These are phyloP conservation scores for Naegleria gruberi DNA, from an alignment of 208 protist genomes.

Conservation along the genomic window DNA sequence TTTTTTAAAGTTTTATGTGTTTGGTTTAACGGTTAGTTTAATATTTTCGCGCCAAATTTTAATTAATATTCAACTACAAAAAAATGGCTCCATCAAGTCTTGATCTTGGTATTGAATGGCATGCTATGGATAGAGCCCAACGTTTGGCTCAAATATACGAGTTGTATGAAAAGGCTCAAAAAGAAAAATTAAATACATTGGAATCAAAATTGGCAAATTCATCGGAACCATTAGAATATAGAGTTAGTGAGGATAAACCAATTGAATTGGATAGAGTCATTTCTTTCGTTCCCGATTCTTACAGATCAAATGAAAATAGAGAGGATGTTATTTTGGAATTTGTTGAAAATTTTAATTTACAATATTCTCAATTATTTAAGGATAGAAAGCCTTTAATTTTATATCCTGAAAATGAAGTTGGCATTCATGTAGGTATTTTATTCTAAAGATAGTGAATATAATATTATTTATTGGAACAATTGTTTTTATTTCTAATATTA, in stretches of 20 bases:
- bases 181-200: not conserved
- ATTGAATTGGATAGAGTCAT: not conserved
- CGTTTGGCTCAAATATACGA: not conserved
- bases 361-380: constrained; percentile 67
- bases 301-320: constrained; percentile 50
- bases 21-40: not conserved
- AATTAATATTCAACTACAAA: too few relatives aligned
- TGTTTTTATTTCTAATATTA: not conserved
- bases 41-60: too few relatives aligned
- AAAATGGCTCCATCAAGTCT: too few relatives aligned
- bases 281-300: constrained; percentile 48
- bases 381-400: constrained; percentile 61
- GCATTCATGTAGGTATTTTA: not conserved
- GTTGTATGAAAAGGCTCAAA: not conserved
- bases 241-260: too few relatives aligned
- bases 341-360: constrained; percentile 51
- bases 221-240: not conserved
- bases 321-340: constrained; percentile 57
- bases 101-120: not conserved
- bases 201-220: not conserved
- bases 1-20: not conserved
- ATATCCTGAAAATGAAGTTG: constrained; percentile 60
- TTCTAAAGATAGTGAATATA: too few relatives aligned
- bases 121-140: not conserved
- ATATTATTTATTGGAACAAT: not conserved